phyloP scores from a whole-genome alignment of 164 flowering plant genomes.

The Tetrastigma voinierianum region DNA sequence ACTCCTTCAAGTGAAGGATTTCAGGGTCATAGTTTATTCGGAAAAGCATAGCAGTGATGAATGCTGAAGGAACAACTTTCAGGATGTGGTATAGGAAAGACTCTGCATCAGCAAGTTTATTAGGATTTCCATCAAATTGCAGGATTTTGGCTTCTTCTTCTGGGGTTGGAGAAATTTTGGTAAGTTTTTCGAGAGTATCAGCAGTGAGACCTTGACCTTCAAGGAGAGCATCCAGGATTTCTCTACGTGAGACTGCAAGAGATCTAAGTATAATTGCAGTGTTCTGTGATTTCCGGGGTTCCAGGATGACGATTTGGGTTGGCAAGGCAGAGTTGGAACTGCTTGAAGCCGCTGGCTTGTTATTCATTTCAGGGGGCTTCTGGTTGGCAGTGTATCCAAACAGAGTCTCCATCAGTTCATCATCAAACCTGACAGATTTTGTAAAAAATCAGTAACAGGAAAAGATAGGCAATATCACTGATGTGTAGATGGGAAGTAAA shows the following conservation, averaged over 20 bases:
- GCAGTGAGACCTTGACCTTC: slow-evolving; percentile 45
- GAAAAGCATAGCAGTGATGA: slow-evolving; percentile 59
- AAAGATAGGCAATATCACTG: too few relatives aligned
- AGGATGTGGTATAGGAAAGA: slow-evolving; percentile 57
- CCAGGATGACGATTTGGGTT: slow-evolving; percentile 59
- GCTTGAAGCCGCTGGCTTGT: slow-evolving; percentile 12
- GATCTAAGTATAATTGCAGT: slow-evolving; percentile 57
- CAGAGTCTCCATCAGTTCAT: slow-evolving; percentile 73
- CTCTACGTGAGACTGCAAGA: slow-evolving; percentile 43
- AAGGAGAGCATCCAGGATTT: slow-evolving; percentile 48
- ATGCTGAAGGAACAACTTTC: slow-evolving; percentile 51
- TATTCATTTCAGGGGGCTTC: slow-evolving; percentile 29
- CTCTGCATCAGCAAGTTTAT: slow-evolving; percentile 62
- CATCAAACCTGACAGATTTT: slow-evolving; percentile 55
- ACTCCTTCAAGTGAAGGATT: slow-evolving; percentile 49
- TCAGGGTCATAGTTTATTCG: slow-evolving; percentile 49
- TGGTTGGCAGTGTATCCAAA: slow-evolving; percentile 59
- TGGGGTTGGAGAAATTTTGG: slow-evolving; percentile 49
- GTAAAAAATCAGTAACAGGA: background rate
- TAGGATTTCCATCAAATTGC: slow-evolving; percentile 40
- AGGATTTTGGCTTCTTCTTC: slow-evolving; percentile 50
- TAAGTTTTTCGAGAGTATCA: slow-evolving; percentile 59
- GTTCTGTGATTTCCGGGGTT: slow-evolving; percentile 71
- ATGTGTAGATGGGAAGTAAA: background rate
- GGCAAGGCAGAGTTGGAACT: slow-evolving; percentile 23